phyloP scores from a whole-genome alignment of 1,284 basidiomycete species.

The Cerioporus squamosus region DNA sequence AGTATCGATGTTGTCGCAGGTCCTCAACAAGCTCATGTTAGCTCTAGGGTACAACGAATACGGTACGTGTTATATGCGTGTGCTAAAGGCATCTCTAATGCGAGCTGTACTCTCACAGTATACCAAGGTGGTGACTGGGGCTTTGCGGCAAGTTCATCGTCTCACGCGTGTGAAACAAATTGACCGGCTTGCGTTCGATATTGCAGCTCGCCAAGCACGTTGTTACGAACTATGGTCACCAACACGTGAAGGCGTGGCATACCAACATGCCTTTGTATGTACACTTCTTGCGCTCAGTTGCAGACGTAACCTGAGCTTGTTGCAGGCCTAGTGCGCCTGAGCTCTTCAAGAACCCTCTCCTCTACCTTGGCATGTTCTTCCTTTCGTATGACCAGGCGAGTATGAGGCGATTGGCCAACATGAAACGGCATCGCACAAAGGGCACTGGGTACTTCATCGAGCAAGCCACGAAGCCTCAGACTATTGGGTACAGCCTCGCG shows the following conservation, averaged over 20 bases:
- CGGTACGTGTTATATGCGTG: conserved; percentile 30
- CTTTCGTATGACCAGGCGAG: conserved; percentile 28
- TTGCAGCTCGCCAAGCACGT: conserved; percentile 36
- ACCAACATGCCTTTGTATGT: conserved; percentile 31
- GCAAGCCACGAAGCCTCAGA: conserved; percentile 59
- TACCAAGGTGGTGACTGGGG: conserved; percentile 54
- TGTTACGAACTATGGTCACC: conserved; percentile 34
- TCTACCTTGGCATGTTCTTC: conserved; percentile 5
- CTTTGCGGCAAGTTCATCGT: conserved; percentile 31
- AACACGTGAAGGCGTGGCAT: conserved; percentile 37
- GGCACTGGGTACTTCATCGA: conserved; percentile 45
- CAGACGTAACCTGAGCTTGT: not conserved
- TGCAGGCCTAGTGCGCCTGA: not conserved
- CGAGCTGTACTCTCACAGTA: conserved; percentile 31
- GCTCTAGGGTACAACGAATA: conserved; percentile 50
- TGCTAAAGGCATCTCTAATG: not conserved
- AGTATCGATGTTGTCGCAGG: conserved; percentile 22
- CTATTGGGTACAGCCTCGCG: conserved; percentile 55
- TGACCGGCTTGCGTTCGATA: not conserved
- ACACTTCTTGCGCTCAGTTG: too few species aligned
- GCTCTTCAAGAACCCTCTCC: not conserved
- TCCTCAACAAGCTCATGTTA: conserved; percentile 48
- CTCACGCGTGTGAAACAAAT: not conserved
- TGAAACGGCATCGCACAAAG: conserved; percentile 31
- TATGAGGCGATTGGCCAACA: conserved; percentile 28